These are phyloP conservation scores for Vitis hybrid DNA, from an alignment of 177 flowering plant genomes.

Conservation along the genomic window DNA sequence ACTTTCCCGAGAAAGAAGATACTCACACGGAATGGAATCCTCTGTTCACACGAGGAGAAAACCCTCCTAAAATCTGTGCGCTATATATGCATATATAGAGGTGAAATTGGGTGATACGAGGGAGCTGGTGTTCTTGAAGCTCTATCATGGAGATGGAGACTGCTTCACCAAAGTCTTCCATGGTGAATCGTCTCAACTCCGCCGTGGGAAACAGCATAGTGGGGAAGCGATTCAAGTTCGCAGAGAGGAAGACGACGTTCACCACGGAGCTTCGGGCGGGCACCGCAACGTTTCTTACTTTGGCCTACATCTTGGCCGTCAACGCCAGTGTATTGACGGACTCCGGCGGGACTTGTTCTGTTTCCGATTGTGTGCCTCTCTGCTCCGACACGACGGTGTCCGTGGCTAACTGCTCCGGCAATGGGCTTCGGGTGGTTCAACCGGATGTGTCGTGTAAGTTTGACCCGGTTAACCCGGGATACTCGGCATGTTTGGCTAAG, in stretches of 20 bases:
- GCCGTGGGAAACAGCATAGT: slow-evolving; percentile 44
- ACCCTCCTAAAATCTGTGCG: too few relatives aligned
- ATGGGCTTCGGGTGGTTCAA: slow-evolving; percentile 29
- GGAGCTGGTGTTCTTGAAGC: background rate
- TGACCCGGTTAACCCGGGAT: slow-evolving; percentile 80
- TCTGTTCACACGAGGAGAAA: too few relatives aligned
- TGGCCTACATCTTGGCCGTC: slow-evolving; percentile 96
- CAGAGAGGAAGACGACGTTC: slow-evolving; percentile 67
- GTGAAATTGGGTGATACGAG: too few relatives aligned
- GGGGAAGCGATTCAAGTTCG: slow-evolving; percentile 74
- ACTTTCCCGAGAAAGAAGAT: too few relatives aligned
- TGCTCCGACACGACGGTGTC: slow-evolving; percentile 51
- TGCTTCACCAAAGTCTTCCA: background rate
- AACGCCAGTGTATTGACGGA: slow-evolving; percentile 89
- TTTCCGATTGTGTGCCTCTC: slow-evolving; percentile 67
- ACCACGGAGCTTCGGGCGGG: slow-evolving; percentile 96
- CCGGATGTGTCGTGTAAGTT: slow-evolving; percentile 80
- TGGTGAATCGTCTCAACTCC: slow-evolving; percentile 42
- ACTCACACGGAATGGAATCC: too few relatives aligned
- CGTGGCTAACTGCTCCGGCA: slow-evolving; percentile 37
- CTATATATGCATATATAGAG: too few relatives aligned
- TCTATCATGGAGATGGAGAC: slow-evolving; percentile 8
- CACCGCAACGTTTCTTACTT: slow-evolving; percentile 90
- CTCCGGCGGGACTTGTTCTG: slow-evolving; percentile 86
- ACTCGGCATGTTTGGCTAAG: slow-evolving; percentile 58